A percentile compares a stretch with the other conserved stretches of the same genome.
phyloP scores from a whole-genome alignment of 2,329 filamentous ascomycete species.

The Phaeosphaeria sp. region DNA sequence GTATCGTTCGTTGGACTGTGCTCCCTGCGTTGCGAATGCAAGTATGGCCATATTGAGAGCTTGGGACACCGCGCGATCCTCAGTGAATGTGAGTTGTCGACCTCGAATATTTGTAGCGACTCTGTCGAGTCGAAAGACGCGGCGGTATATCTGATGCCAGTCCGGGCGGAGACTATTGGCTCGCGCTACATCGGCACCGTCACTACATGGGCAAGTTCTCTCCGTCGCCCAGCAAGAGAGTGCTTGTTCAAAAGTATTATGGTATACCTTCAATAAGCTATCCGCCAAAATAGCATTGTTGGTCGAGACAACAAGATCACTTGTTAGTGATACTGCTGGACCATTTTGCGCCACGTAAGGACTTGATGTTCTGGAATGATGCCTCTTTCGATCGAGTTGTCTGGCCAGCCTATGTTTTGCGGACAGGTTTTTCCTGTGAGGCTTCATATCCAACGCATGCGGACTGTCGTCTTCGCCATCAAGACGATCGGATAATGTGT shows the following conservation, averaged over 20 bases:
- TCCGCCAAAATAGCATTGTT: conserved; percentile 52
- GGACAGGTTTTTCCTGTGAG: conserved; percentile 6
- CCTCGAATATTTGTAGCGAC: conserved; percentile 51
- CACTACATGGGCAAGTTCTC: conserved; percentile 59
- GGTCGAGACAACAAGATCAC: conserved; percentile 41
- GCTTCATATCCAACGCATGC: conserved; percentile 6
- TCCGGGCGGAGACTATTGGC: conserved; percentile 48
- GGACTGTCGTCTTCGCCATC: conserved; percentile 21
- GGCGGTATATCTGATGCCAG: conserved; percentile 60
- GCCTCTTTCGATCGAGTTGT: conserved; percentile 29
- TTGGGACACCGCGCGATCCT: conserved; percentile 54
- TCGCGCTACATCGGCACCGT: conserved; percentile 33
- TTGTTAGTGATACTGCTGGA: conserved; percentile 27
- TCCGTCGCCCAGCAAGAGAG: conserved; percentile 63
- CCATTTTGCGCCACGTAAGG: conserved; percentile 26
- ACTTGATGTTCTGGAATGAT: conserved; percentile 29
- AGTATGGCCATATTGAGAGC: conserved; percentile 59
- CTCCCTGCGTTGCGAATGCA: conserved; percentile 62
- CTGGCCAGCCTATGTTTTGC: conserved; percentile 14
- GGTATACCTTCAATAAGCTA: conserved; percentile 58
- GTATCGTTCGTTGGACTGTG: conserved; percentile 35
- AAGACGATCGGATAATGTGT: conserved; percentile 28
- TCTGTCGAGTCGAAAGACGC: conserved; percentile 57
- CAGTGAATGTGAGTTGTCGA: conserved; percentile 48
- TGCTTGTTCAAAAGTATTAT: conserved; percentile 61